Evolutionary conservation across 306 rosid genomes (phyloP).

Genomic region (Cucumis cinereus): DNA sequence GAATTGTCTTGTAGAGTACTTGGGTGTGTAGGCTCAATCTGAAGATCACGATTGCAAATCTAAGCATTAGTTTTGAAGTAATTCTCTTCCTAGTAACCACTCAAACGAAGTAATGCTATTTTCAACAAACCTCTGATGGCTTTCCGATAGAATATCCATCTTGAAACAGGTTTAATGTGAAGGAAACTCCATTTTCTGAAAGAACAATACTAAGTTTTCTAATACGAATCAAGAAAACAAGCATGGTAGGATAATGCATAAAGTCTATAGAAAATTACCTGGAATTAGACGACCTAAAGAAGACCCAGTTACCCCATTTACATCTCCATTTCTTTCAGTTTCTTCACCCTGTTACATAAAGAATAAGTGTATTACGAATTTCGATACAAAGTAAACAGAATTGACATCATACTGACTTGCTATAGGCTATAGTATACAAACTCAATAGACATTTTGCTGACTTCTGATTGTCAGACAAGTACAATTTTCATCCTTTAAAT

Average conservation of each 20-base stretch:
- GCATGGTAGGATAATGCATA: slow-evolving; percentile 2
- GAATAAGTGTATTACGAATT: not conserved
- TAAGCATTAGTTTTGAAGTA: slow-evolving; percentile 3
- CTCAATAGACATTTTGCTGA: not conserved
- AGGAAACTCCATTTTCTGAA: slow-evolving; percentile 71
- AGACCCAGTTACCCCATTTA: slow-evolving; percentile 5
- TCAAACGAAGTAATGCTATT: slow-evolving; percentile 1
- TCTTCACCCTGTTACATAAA: slow-evolving; percentile 24
- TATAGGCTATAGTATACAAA: not conserved
- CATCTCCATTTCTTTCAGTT: slow-evolving; percentile 30
- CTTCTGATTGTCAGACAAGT: not conserved
- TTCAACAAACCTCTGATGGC: slow-evolving; percentile 66
- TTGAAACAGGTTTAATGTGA: slow-evolving; percentile 58
- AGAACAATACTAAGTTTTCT: not conserved
- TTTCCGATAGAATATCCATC: slow-evolving; percentile 89
- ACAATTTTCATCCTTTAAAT: not conserved
- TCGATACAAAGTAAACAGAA: not conserved
- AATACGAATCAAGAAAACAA: not conserved
- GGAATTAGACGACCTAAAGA: slow-evolving; percentile 10
- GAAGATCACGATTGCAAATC: slow-evolving; percentile 21
- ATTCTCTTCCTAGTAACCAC: not conserved
- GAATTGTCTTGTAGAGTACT: slow-evolving; percentile 40
- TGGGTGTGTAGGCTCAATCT: slow-evolving; percentile 48
- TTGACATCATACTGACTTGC: not conserved
- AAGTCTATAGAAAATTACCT: slow-evolving; percentile 26